Evolutionary conservation across 164 flowering plant species (phyloP).

Genomic region (Piper longum): DNA sequence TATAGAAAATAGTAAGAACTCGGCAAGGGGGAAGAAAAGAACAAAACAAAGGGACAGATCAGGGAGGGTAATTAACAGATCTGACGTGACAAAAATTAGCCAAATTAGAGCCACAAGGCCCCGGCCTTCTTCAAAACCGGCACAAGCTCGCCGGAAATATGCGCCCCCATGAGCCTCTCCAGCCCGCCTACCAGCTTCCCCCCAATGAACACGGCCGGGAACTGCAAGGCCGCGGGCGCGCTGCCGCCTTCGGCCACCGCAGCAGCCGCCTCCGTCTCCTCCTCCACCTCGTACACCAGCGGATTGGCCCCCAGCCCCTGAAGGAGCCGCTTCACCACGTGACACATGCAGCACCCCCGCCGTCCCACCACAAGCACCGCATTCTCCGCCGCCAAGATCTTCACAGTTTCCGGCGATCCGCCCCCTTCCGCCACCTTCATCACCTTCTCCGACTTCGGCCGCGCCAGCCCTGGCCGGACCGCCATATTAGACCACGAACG

Average conservation of each 20-base stretch:
- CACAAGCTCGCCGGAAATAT: constrained; percentile 40
- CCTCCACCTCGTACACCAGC: constrained; percentile 50
- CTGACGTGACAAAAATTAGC: too few relatives aligned
- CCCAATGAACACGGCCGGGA: constrained; percentile 40
- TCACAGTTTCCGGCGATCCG: constrained; percentile 5
- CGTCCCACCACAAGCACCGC: constrained; percentile 50
- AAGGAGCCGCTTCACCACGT: constrained; percentile 54
- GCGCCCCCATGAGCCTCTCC: constrained; percentile 35
- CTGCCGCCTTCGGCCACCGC: neutral
- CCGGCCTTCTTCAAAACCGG: constrained; percentile 35
- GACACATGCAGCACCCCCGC: constrained; percentile 74
- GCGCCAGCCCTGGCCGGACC: neutral
- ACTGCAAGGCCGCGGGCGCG: too few relatives aligned
- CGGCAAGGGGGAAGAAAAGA: too few relatives aligned
- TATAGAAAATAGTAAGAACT: too few relatives aligned
- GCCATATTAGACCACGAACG: constrained; percentile 22
- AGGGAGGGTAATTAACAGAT: neutral
- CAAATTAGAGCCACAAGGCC: constrained; percentile 35
- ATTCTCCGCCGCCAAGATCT: constrained; percentile 36
- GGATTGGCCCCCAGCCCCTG: constrained; percentile 65
- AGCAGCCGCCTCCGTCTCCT: constrained; percentile 25
- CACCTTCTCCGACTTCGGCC: neutral
- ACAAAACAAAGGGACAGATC: too few relatives aligned
- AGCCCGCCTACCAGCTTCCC: constrained; percentile 42
- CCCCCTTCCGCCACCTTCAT: neutral